A percentile compares a stretch with the other conserved stretches of the same genome.
These are phyloP conservation scores for Aspergillus bridgeri DNA, from an alignment of 495 filamentous ascomycete species.

Conservation along the genomic window DNA sequence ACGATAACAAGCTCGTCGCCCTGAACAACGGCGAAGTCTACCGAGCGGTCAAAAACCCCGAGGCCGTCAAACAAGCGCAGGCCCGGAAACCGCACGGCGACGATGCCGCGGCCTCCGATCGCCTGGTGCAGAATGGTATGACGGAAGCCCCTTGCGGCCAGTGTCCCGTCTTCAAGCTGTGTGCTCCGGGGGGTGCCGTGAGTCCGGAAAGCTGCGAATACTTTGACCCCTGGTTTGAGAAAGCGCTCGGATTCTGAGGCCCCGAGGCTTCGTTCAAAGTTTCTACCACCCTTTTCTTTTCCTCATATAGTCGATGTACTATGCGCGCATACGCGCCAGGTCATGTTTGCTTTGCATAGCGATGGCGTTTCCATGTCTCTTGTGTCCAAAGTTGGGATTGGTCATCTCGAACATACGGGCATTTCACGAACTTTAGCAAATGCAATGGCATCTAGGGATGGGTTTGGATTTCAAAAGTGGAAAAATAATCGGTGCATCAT, in stretches of 20 bases:
- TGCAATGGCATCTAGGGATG: slow-evolving; percentile 4
- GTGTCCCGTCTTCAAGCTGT: slow-evolving; percentile 92
- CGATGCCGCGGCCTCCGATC: slow-evolving; percentile 23
- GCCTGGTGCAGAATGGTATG: slow-evolving; percentile 59
- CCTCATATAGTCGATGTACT: slow-evolving; percentile 13
- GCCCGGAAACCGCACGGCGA: slow-evolving; percentile 34
- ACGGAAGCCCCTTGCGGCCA: slow-evolving; percentile 86
- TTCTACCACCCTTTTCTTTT: neutral
- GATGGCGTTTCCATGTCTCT: slow-evolving; percentile 34
- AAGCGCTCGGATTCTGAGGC: slow-evolving; percentile 35
- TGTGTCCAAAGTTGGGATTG: slow-evolving; percentile 22
- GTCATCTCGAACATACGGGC: slow-evolving; percentile 6
- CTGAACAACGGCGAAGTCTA: slow-evolving; percentile 50
- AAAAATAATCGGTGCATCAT: neutral
- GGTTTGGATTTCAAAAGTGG: slow-evolving; percentile 1
- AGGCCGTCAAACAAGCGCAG: slow-evolving; percentile 37
- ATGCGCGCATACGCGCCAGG: slow-evolving; percentile 13
- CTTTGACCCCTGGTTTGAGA: slow-evolving; percentile 73
- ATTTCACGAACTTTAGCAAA: slow-evolving; percentile 8
- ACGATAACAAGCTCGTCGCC: slow-evolving; percentile 66
- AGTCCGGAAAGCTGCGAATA: slow-evolving; percentile 89
- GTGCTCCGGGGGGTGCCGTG: slow-evolving; percentile 82
- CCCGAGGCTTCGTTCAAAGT: neutral
- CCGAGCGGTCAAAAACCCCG: slow-evolving; percentile 41
- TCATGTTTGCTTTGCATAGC: slow-evolving; percentile 35